Evolutionary conservation across 208 protist species (phyloP), one percentile per base, ranked within the genome.

Genomic region (Leishmania braziliensis): DNA sequence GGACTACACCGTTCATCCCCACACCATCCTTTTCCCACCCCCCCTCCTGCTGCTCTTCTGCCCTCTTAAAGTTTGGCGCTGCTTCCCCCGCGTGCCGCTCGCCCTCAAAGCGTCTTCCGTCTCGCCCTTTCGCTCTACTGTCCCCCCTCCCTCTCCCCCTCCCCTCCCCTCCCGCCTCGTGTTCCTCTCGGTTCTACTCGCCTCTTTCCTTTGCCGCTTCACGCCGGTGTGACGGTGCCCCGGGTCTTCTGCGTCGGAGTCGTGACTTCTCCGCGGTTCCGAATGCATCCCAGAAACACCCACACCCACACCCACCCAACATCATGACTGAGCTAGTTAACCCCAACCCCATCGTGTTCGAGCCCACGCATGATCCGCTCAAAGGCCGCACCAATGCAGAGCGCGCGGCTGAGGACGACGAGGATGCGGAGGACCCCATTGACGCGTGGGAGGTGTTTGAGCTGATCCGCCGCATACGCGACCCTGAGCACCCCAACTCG

Each of bases 401-500:
- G 80, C 54, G 80, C 29, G 70, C 48, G 2, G 82, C 85, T 16
- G 90, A 98, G 85, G 75, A 88, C 50, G 90, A 95, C 71, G 92
- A 93, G 9, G 68, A n/a, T 53, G 33, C 92, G 3, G 84, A 88
- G 26, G 96, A 98, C 81, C 89, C 92, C 0, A 91, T 99, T 63
- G 99, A 99, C 89, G 85, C 84, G 12, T 89, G 97, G 75, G 98
- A 99, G 79, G 86, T 99, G 16, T 99, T 98, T 69, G 98, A 99
- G 73, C 87, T 99, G 36, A 98, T 99, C 33, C 92, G 98, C 50
- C 78, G 89, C 75, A 99, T 99, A 63, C 97, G 98, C 36, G 99
- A 99, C 83, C 99, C 99, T 0, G 99, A 99, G 91, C 99, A 99
- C 84, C 99, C 99, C 18, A 92, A 99, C 56, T 99, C 99, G 36